Percentiles rank a stretch among this genome's conserved stretches.
These are phyloP conservation scores for Eremochloa ophiuroides DNA, from an alignment of 176 grass and related monocot genomes.

Conservation along the genomic window DNA sequence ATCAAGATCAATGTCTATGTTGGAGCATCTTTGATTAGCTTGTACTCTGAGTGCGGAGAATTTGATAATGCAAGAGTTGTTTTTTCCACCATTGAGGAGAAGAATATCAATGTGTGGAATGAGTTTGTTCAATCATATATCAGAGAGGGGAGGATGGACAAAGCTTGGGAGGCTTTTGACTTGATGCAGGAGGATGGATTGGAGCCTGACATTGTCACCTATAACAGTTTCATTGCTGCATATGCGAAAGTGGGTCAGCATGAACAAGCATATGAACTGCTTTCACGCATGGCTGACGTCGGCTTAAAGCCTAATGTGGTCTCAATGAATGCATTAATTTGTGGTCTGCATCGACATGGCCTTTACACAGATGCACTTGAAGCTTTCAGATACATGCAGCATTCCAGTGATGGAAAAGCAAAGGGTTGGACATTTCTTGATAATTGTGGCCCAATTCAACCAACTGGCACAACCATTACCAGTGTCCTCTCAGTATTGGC, in stretches of 20 bases:
- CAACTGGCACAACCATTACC: slow-evolving; percentile 53
- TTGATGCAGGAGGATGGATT: slow-evolving; percentile 54
- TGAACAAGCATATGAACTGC: slow-evolving; percentile 45
- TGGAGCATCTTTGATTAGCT: slow-evolving; percentile 54
- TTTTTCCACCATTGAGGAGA: slow-evolving; percentile 41
- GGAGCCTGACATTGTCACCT: slow-evolving; percentile 51
- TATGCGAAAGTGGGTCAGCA: slow-evolving; percentile 63
- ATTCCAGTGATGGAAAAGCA: slow-evolving; percentile 9
- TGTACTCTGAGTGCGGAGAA: slow-evolving; percentile 54
- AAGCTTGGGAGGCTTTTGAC: slow-evolving; percentile 43
- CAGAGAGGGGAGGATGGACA: slow-evolving; percentile 44
- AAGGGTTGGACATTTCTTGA: slow-evolving; percentile 29
- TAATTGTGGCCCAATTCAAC: slow-evolving; percentile 35
- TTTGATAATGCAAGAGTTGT: slow-evolving; percentile 44
- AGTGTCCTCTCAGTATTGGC: slow-evolving; percentile 47
- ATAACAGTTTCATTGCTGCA: slow-evolving; percentile 56
- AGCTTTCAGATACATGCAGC: slow-evolving; percentile 57
- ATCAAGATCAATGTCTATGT: slow-evolving; percentile 59
- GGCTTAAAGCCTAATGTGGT: slow-evolving; percentile 58
- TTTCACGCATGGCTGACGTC: slow-evolving; percentile 28
- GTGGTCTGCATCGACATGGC: slow-evolving; percentile 51
- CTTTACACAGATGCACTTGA: slow-evolving; percentile 49
- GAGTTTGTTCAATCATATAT: slow-evolving; percentile 55
- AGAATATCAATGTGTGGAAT: slow-evolving; percentile 61
- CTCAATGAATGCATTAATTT: slow-evolving; percentile 60